Evolutionary conservation across 352 stramenopile species (phyloP), one percentile per base, ranked within the genome.

Genomic region (Aphanomyces invadans): DNA sequence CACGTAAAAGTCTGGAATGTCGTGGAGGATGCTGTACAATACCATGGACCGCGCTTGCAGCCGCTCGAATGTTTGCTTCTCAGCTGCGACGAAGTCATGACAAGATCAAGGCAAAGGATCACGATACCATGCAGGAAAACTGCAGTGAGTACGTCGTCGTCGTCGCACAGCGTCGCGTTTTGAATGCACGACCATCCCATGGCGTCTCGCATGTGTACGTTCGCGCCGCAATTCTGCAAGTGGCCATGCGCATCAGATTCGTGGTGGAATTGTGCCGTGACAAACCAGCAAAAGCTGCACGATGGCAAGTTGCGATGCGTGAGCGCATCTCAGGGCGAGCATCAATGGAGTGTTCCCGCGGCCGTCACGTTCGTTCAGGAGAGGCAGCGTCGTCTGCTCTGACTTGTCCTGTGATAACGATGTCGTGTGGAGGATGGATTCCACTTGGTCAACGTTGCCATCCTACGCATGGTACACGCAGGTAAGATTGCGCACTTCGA

Each of bases 111-210:
- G 68, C 2, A 33, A 26, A 12, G 12, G 29, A 21, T 21, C 1
- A 38, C 4, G 2, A 12, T 29, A 77, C 69, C 74, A 44, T 70
- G 74, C 1, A 89, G 59, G 46, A 84, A 90, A n/a, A 90, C 7
- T 44, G 85, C 78, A 4, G 84, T 82, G 53, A 92, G 64, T 29
- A 92, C 62, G 26, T 78, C 84, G 69, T 92, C 84, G 66, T 90
- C 80, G 62, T 92, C 81, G 60, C 74, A 85, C 5, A 92, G 73
- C 21, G 81, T 78, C 0, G 81, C 80, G 61, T 92, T 83, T 45
- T 92, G 84, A 12, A 84, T 69, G 60, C 84, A 90, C 38, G 76
- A 90, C 84, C 84, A 92, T 29, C 84, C 84, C 33, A 83, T 73
- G 1, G 9, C 11, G 61, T 76, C 87, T 38, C 75, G 62, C 10